These are phyloP conservation scores for Lotus japonicus DNA, from an alignment of 306 rosid species.

Conservation along the genomic window DNA sequence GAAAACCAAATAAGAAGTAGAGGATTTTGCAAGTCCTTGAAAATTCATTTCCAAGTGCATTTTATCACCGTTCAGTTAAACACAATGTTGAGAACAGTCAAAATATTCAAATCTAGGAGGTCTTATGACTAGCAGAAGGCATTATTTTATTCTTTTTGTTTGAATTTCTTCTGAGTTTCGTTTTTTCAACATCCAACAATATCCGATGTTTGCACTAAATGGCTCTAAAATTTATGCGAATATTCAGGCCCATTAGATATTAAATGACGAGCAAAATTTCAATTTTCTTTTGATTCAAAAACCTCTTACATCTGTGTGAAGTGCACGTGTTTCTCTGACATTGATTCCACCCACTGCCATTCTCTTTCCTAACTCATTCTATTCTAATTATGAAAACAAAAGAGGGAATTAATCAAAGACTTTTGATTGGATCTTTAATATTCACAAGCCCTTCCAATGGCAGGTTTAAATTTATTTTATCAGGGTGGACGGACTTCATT, in stretches of 20 bases:
- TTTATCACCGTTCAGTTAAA: not conserved
- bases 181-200: not conserved
- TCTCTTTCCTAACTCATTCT: not conserved
- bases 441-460: not conserved
- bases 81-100: not conserved
- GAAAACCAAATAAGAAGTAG: not conserved
- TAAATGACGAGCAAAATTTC: not conserved
- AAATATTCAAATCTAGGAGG: not conserved
- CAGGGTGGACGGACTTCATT: not conserved
- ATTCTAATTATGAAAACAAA: not conserved
- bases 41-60: not conserved
- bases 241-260: not conserved
- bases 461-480: not conserved
- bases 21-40: not conserved
- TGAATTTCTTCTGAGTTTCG: not conserved
- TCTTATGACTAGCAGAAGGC: not conserved
- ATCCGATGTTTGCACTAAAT: not conserved
- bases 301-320: not conserved
- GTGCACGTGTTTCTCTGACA: not conserved
- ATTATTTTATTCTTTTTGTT: not conserved
- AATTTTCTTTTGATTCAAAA: not conserved
- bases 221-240: not conserved
- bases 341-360: not conserved
- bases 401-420: not conserved
- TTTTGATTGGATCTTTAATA: not conserved